These are phyloP conservation scores for Neopestalotiopsis sp. DNA, from an alignment of 2,329 filamentous ascomycete species.

Conservation along the genomic window DNA sequence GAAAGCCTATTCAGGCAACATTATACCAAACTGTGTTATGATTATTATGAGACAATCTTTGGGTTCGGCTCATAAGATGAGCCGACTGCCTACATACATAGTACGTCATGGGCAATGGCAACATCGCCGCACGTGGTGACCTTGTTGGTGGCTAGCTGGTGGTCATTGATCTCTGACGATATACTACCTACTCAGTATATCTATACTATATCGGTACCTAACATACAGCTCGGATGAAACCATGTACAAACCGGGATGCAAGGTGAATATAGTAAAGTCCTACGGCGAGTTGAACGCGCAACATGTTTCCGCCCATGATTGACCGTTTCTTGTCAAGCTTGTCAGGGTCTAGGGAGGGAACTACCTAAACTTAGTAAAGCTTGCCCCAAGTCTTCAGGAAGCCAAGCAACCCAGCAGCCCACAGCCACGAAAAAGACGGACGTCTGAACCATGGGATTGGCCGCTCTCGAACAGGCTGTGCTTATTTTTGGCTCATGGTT, in stretches of 20 bases:
- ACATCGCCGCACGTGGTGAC: too few species aligned
- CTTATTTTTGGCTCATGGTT: conserved; percentile 16
- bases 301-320: background rate
- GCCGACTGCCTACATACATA: background rate
- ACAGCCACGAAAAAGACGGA: conserved; percentile 13
- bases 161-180: too few species aligned
- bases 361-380: background rate
- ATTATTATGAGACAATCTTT: background rate
- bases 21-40: background rate
- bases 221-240: too few species aligned
- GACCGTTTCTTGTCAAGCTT: background rate
- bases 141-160: too few species aligned
- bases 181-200: background rate
- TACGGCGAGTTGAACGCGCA: background rate
- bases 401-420: background rate
- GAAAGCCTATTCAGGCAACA: background rate
- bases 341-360: background rate
- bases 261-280: background rate
- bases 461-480: conserved; percentile 5
- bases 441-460: background rate
- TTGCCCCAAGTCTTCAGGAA: too few species aligned
- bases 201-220: too few species aligned
- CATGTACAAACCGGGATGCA: background rate
- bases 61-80: background rate
- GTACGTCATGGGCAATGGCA: too few species aligned